phyloP scores from a whole-genome alignment of 139 green algal genomes.

The Mychonastes homosphaera region DNA sequence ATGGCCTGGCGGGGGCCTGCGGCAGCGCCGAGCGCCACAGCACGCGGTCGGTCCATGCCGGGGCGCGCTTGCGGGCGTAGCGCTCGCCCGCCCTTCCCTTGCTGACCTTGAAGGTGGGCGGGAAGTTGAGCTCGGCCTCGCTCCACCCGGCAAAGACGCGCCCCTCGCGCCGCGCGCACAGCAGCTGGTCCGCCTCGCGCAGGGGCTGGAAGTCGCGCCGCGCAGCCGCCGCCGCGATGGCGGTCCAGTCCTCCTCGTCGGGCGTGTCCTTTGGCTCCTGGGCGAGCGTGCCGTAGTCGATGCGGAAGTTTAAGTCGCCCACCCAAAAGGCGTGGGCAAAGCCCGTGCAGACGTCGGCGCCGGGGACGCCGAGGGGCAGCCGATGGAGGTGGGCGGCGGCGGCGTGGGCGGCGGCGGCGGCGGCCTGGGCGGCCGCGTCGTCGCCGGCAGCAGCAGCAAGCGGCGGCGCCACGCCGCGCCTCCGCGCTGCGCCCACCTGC shows the following conservation, averaged over 20 bases:
- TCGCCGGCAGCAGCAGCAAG: too few relatives aligned
- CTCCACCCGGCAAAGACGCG: constrained; percentile 47
- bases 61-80: constrained; percentile 45
- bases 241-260: constrained; percentile 25
- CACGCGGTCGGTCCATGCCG: constrained; percentile 63
- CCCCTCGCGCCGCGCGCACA: constrained; percentile 16
- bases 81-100: constrained; percentile 15
- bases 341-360: constrained; percentile 34
- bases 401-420: constrained; percentile 26
- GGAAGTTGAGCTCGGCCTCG: constrained; percentile 41
- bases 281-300: constrained; percentile 36
- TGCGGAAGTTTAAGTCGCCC: constrained; percentile 59
- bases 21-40: constrained; percentile 45
- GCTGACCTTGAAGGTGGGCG: constrained; percentile 60
- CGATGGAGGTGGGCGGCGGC: constrained; percentile 19
- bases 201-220: constrained; percentile 9
- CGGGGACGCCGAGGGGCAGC: neutral
- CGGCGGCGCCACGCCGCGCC: too few relatives aligned
- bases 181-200: constrained; percentile 35
- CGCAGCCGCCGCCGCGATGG: constrained; percentile 20
- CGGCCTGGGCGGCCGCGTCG: too few relatives aligned
- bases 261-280: constrained; percentile 26
- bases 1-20: constrained; percentile 19
- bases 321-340: constrained; percentile 59
- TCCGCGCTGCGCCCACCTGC: neutral